Base-by-base conservation (phyloP, 2,329 filamentous ascomycete genomes). In the Sporothrix brunneoviolacea region DNA sequence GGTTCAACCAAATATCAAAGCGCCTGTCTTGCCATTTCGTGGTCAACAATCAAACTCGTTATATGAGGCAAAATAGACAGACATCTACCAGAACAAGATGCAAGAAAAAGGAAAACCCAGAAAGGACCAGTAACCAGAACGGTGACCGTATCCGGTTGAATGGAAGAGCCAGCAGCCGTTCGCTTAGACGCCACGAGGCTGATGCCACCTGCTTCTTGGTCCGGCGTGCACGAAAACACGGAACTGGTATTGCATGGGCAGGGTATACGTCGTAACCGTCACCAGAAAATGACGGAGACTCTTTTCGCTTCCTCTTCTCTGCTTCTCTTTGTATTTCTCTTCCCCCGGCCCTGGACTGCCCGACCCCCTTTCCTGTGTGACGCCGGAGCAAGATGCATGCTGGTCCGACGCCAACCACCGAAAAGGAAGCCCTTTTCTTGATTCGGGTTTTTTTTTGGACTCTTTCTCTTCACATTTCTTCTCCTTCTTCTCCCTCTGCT, bases 161-260 rank as follows among this genome's bases (percentile, higher is more conserved):
- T 39, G 27, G 45, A 48, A 48, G 35, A 32, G 36, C 45, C 35
- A 30, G 44, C 32, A 46, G 43, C n/a, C 44, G 36, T 40, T 33
- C 45, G 44, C 35, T 39, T 39, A 39, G 45, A 33, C 45, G 18
- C 45, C 36, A 40, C 45, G 45, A 48, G 45, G 45, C 45, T 48
- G 45, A 40, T 48, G 45, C 18, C 36, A 48, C 45, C 37, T 40
- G 44, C n/a, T 22, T 39, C 35, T 47, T 38, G 33, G 44, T 47
- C 28, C 18, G n/a, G 33, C 6, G 24, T n/a, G 35, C 41, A 22
- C 41, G 18, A 30, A 28, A 28, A 44, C 16, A 44, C 41, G 44
- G 24, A 47, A 39, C 44, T 8, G 35, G 21, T 30, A 37, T 37
- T 37, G 22, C 30, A 46, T 22, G 32, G 21, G 30, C 15, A n/a